Base-by-base conservation (phyloP, 2,329 filamentous ascomycete genomes). In the Helotiales sp. region DNA sequence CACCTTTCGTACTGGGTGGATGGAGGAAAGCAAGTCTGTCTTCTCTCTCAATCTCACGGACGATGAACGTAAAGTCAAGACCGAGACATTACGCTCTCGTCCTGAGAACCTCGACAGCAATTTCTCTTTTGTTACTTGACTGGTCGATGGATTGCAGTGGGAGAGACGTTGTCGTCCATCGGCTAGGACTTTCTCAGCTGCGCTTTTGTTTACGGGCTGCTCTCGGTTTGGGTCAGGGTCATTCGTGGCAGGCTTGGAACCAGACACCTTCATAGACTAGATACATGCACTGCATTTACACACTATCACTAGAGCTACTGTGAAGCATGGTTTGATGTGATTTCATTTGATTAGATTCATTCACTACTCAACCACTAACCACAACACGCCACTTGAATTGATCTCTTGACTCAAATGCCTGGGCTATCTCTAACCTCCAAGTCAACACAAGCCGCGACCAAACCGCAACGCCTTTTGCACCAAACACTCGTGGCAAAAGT, bases 21-120 rank as follows among this genome's bases (percentile, higher is more conserved):
- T 48, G 24, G 25, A 34, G 13, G 68, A 72, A 66, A 65, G 62
- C 67, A 76, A 79, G 76, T 75, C 82, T 86, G 83, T 86, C 83
- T 86, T 86, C 83, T 85, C 83, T 84, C 80, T 83, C 78, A 81
- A 79, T 77, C 73, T 72, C 68, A 65, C 57, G 60, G 54, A 63
- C 27, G 40, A n/a, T n/a, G 22, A 7, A 25, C 12, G 40, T 58
- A 46, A 53, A 54, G 64, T 62, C 62, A 66, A 51, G 60, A 58
- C 63, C 67, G 59, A 65, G 57, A 64, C 57, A n/a, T 46, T 47
- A 44, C 40, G 8, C 15, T 7, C 40, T 24, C 46, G 48, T 61
- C 60, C 58, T 59, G 65, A 65, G 69, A 71, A 65, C 68, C 70
- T 69, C 70, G 70, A 72, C 70, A 72, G 70, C 65, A 67, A 65